Evolutionary conservation across 106 monocot genomes (phyloP).

Genomic region (Acanthochlamys bracteata): DNA sequence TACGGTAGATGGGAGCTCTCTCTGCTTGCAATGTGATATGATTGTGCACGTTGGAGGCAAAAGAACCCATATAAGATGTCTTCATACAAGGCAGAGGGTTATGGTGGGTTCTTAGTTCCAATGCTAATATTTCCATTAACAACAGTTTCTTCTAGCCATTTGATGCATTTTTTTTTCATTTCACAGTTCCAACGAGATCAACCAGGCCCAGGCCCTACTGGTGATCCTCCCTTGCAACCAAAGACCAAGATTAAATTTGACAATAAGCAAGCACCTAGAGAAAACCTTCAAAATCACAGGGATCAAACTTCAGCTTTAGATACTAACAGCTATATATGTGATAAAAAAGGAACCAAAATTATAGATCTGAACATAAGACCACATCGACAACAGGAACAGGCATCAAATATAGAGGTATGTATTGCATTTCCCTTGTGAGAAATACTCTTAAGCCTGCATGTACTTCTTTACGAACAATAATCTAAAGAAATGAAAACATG

Average conservation of each 20-base stretch:
- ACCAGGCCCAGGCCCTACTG: conserved; percentile 24
- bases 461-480: not conserved
- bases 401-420: conserved; percentile 45
- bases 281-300: conserved; percentile 24
- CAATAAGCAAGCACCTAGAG: conserved; percentile 27
- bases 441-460: not conserved
- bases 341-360: conserved; percentile 46
- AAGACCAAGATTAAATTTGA: conserved; percentile 23
- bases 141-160: not conserved
- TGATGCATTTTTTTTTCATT: not conserved
- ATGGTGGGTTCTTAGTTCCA: conserved; percentile 36
- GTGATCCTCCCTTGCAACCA: conserved; percentile 37
- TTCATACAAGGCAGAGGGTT: conserved; percentile 75
- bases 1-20: conserved; percentile 93
- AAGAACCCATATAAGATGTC: conserved; percentile 85
- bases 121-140: no score
- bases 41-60: conserved; percentile 97
- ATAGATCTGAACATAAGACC: conserved; percentile 85
- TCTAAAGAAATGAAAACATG: not conserved
- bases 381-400: conserved; percentile 32
- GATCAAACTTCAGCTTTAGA: conserved; percentile 14
- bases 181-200: conserved; percentile 79
- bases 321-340: conserved; percentile 18
- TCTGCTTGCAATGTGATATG: conserved; percentile 96
- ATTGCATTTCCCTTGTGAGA: not conserved